Conservation (phyloP, 2,329 filamentous ascomycete species). For the Blastomyces emzantsi region DNA sequence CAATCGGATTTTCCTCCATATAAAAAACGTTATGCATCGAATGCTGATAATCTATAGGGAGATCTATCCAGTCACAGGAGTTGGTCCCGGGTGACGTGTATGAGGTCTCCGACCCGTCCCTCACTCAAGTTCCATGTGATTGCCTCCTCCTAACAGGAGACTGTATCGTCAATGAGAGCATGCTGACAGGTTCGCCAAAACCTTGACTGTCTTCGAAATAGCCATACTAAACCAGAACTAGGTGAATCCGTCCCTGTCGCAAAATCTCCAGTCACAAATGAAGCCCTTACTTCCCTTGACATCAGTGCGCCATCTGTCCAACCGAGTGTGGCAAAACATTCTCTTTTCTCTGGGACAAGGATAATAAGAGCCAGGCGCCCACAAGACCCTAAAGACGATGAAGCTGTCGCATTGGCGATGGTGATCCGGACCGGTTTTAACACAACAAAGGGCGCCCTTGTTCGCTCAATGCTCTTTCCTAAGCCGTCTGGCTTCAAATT, state of each 20-base stretch:
- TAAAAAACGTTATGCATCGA: background rate
- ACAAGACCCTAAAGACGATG: constrained; percentile 74
- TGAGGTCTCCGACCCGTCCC: constrained; percentile 86
- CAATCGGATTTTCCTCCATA: background rate
- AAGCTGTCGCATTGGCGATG: constrained; percentile 84
- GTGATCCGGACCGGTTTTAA: constrained; percentile 94
- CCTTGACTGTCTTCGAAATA: constrained; percentile 2
- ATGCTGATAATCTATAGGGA: constrained; percentile 45
- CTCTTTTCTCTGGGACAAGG: constrained; percentile 91
- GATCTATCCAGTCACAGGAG: constrained; percentile 74
- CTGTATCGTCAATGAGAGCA: constrained; percentile 98
- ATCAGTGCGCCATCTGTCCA: constrained; percentile 73
- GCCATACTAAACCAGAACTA: constrained; percentile 24
- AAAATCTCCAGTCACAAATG: constrained; percentile 74
- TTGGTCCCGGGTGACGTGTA: constrained; percentile 94
- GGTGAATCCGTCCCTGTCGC: constrained; percentile 96
- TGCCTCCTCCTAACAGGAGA: constrained; percentile 86
- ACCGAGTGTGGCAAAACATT: constrained; percentile 74
- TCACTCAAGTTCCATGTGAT: constrained; percentile 84
- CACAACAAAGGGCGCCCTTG: constrained; percentile 90
- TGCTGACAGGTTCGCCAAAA: constrained; percentile 61
- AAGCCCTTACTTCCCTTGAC: constrained; percentile 66
- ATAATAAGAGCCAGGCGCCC: constrained; percentile 84
- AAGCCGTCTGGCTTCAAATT: constrained; percentile 99
- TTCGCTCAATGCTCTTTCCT: constrained; percentile 96